Evolutionary conservation across 805 yeast genomes (phyloP).

Genomic region (Hyphopichia homilentoma): DNA sequence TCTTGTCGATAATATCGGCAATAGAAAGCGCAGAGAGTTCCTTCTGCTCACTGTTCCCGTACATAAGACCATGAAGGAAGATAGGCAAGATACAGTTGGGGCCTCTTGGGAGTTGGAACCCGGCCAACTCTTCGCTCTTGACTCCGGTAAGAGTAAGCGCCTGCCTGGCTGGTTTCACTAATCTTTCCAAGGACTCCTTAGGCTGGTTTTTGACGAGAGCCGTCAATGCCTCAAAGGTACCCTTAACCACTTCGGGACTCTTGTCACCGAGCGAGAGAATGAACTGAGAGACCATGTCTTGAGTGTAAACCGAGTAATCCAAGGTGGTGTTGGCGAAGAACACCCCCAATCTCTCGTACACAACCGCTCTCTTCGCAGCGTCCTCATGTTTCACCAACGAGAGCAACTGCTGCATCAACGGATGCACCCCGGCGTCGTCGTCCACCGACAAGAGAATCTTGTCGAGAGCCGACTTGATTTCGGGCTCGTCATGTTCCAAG

Average conservation of each 20-base stretch:
- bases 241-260: constrained; percentile 57
- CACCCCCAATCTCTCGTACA: constrained; percentile 62
- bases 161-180: constrained; percentile 78
- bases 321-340: constrained; percentile 65
- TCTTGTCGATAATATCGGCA: constrained; percentile 78
- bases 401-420: constrained; percentile 77
- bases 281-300: constrained; percentile 70
- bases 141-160: constrained; percentile 65
- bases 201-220: constrained; percentile 67
- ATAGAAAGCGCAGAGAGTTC: constrained; percentile 86
- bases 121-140: constrained; percentile 64
- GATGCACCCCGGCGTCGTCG: constrained; percentile 76
- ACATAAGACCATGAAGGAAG: constrained; percentile 92
- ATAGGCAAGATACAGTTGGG: constrained; percentile 87
- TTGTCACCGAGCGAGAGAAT: constrained; percentile 71
- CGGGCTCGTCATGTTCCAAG: constrained; percentile 35
- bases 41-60: constrained; percentile 80
- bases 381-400: constrained; percentile 76
- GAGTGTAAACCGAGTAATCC: constrained; percentile 69
- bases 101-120: constrained; percentile 74
- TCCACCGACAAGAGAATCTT: constrained; percentile 69
- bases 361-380: constrained; percentile 54
- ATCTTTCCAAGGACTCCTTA: constrained; percentile 70
- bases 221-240: constrained; percentile 61
- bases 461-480: constrained; percentile 56